A percentile compares a stretch with the other conserved stretches of the same genome.
phyloP scores from a whole-genome alignment of 2,329 filamentous ascomycete genomes.

The Fusarium metavorans region DNA sequence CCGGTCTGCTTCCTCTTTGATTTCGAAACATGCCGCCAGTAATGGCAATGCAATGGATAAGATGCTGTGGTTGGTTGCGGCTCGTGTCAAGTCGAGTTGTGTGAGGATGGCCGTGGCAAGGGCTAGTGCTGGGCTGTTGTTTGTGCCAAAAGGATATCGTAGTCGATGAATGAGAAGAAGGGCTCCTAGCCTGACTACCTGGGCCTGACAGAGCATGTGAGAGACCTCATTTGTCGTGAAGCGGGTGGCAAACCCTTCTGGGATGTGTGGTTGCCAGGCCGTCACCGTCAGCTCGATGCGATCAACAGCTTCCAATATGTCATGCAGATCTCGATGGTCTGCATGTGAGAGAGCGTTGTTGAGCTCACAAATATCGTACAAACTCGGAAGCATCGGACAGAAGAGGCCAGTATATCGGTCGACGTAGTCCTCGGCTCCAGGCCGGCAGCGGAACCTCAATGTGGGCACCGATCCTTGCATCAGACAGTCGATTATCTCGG shows the following conservation, averaged over 20 bases:
- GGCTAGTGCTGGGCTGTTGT: conserved; percentile 30
- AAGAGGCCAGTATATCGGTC: conserved; percentile 45
- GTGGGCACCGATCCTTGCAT: conserved; percentile 38
- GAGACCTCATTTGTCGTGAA: conserved; percentile 40
- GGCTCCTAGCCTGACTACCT: conserved; percentile 37
- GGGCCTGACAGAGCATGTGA: conserved; percentile 47
- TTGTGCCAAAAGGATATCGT: conserved; percentile 33
- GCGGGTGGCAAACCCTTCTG: conserved; percentile 27
- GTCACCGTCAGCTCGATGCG: conserved; percentile 25
- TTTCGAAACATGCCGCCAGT: conserved; percentile 42
- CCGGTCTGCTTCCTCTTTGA: conserved; percentile 22
- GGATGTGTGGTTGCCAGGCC: conserved; percentile 39
- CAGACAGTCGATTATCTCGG: conserved; percentile 42
- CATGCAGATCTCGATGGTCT: background rate
- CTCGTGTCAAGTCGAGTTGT: conserved; percentile 37
- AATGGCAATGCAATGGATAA: background rate
- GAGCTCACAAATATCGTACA: conserved; percentile 43
- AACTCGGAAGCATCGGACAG: conserved; percentile 37
- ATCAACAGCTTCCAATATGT: conserved; percentile 5
- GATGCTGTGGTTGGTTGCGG: conserved; percentile 5
- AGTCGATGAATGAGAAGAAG: conserved; percentile 43
- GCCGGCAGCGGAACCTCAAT: conserved; percentile 26
- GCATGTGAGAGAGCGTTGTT: conserved; percentile 25
- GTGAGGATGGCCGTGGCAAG: conserved; percentile 39
- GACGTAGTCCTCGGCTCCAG: conserved; percentile 12